These are phyloP conservation scores for Plenodomus biglobosus DNA, from an alignment of 2,329 filamentous ascomycete genomes.

Conservation along the genomic window DNA sequence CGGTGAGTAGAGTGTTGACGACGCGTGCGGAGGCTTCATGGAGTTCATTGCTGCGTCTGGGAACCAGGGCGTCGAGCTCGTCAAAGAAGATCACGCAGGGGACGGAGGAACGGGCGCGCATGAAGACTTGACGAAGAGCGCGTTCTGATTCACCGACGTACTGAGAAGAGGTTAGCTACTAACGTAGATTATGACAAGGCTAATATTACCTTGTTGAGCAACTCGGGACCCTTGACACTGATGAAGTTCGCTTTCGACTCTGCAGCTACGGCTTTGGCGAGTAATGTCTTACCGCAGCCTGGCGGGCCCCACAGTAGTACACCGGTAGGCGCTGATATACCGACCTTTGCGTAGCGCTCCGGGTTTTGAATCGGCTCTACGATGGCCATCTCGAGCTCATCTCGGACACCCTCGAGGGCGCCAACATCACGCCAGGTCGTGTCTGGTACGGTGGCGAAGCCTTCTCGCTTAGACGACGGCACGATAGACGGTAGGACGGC, in stretches of 20 bases:
- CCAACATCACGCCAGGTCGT: slow-evolving; percentile 94
- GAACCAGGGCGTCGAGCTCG: slow-evolving; percentile 90
- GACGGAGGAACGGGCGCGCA: slow-evolving; percentile 78
- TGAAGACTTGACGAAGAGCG: slow-evolving; percentile 88
- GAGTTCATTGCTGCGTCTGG: slow-evolving; percentile 72
- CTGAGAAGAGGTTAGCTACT: slow-evolving; percentile 24
- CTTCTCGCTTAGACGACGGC: slow-evolving; percentile 84
- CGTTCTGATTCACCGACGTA: slow-evolving; percentile 96
- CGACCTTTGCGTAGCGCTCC: slow-evolving; percentile 72
- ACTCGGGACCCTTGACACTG: slow-evolving; percentile 91
- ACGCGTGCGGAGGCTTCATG: slow-evolving; percentile 85
- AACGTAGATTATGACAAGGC: neutral
- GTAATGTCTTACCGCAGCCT: slow-evolving; percentile 92
- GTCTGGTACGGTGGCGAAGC: slow-evolving; percentile 90
- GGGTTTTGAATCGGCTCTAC: slow-evolving; percentile 87
- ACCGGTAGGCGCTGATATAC: slow-evolving; percentile 78
- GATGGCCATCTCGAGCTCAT: slow-evolving; percentile 81
- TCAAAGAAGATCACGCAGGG: slow-evolving; percentile 98
- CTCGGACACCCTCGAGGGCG: slow-evolving; percentile 75
- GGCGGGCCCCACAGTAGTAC: slow-evolving; percentile 96
- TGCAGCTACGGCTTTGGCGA: slow-evolving; percentile 94
- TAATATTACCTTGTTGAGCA: slow-evolving; percentile 74
- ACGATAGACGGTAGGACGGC: slow-evolving; percentile 73
- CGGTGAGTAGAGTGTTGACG: slow-evolving; percentile 92
- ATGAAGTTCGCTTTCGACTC: slow-evolving; percentile 98